Percentiles rank a stretch among this genome's conserved stretches.
phyloP scores from a whole-genome alignment of 2,329 filamentous ascomycete species.

The Pseudocercospora macadamiae region DNA sequence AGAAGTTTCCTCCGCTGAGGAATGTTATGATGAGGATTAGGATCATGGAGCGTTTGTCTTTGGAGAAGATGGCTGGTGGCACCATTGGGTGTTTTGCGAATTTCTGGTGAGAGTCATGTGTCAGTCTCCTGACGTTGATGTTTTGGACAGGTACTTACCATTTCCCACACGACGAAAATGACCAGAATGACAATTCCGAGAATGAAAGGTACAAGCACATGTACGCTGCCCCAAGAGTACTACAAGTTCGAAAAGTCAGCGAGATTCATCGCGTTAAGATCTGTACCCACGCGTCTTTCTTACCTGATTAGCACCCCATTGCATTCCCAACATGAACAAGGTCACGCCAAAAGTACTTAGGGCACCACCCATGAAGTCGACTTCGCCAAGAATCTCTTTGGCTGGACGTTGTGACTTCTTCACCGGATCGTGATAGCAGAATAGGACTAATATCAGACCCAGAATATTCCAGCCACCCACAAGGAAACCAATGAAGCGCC shows the following conservation, averaged over 20 bases:
- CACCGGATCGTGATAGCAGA: constrained; percentile 59
- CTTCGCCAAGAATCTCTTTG: constrained; percentile 47
- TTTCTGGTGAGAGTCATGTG: constrained; percentile 1
- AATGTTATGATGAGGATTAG: constrained; percentile 45
- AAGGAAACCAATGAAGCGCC: constrained; percentile 60
- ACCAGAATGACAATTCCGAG: constrained; percentile 36
- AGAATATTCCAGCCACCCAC: constrained; percentile 57
- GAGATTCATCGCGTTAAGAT: background rate
- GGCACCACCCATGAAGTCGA: constrained; percentile 58
- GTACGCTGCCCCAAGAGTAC: constrained; percentile 36
- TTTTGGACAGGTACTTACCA: background rate
- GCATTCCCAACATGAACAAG: constrained; percentile 52
- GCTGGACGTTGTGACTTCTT: constrained; percentile 43
- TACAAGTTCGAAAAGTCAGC: constrained; percentile 12
- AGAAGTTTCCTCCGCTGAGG: constrained; percentile 44
- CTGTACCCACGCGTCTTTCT: background rate
- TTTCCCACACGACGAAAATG: constrained; percentile 38
- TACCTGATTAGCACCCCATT: constrained; percentile 30
- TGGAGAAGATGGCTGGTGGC: constrained; percentile 31
- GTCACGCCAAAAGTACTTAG: constrained; percentile 55
- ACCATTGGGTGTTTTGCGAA: constrained; percentile 39
- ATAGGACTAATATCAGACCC: constrained; percentile 53
- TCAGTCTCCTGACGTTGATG: too few relatives aligned
- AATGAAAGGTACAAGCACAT: constrained; percentile 38
- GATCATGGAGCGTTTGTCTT: constrained; percentile 40